Percentiles rank a stretch among this genome's conserved stretches.
Evolutionary conservation across 2,329 filamentous ascomycete genomes (phyloP).

Genomic region (Talaromyces pinophilus): DNA sequence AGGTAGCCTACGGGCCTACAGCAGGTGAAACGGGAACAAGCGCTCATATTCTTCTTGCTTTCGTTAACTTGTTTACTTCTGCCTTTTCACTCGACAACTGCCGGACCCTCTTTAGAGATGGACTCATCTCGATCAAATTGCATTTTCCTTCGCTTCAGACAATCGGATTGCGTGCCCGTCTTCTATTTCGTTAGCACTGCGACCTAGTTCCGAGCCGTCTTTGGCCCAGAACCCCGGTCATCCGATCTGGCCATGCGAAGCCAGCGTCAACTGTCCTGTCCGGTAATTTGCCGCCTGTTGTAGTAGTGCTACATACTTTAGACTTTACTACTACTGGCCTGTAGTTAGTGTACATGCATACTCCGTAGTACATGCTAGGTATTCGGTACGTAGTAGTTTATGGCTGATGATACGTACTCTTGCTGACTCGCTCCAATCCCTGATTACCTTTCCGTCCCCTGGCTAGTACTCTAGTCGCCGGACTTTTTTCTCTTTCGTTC

Average conservation of each 20-base stretch:
- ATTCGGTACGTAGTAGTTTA: background rate
- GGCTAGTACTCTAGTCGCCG: background rate
- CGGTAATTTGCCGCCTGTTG: slow-evolving; percentile 5
- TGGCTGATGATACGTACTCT: slow-evolving; percentile 14
- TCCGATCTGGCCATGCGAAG: slow-evolving; percentile 12
- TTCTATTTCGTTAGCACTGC: slow-evolving; percentile 1
- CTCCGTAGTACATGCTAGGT: background rate
- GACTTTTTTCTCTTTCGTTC: background rate
- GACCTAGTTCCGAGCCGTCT: background rate
- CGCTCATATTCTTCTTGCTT: background rate
- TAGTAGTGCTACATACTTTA: background rate
- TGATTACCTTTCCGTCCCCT: background rate
- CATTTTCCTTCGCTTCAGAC: background rate
- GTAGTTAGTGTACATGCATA: background rate
- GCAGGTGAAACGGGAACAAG: background rate
- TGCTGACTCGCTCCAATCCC: background rate
- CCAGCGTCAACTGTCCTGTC: background rate
- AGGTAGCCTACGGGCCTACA: background rate
- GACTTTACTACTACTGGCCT: background rate
- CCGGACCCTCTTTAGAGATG: slow-evolving; percentile 1
- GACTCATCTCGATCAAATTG: background rate
- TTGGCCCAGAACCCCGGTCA: slow-evolving; percentile 6
- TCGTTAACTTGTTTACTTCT: background rate
- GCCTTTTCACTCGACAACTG: background rate
- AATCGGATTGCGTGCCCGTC: background rate